A percentile compares a stretch with the other conserved stretches of the same genome.
phyloP scores from a whole-genome alignment of 2,329 filamentous ascomycete genomes.

The Didymella pomorum region DNA sequence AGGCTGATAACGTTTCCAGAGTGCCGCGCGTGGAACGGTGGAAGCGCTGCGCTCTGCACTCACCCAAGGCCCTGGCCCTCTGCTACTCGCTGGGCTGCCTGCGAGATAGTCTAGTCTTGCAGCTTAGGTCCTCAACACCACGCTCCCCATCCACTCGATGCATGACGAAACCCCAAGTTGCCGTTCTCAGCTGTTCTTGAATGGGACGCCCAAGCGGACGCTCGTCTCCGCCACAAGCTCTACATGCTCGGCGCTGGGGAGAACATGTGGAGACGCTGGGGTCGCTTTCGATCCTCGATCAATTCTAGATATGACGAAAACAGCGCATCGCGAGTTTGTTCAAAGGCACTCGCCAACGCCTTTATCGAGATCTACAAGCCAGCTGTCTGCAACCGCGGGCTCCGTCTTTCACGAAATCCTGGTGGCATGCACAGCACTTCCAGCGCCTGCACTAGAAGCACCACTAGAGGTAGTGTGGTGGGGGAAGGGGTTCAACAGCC shows the following conservation, averaged over 20 bases:
- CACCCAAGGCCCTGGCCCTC: constrained; percentile 2
- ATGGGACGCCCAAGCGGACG: not conserved
- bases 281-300: constrained; percentile 9
- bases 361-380: constrained; percentile 2
- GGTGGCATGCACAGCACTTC: constrained; percentile 4
- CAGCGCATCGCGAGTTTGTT: constrained; percentile 1
- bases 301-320: constrained; percentile 14
- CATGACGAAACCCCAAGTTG: constrained; percentile 24
- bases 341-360: constrained; percentile 5
- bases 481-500: constrained; percentile 21
- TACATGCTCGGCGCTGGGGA: constrained; percentile 14
- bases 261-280: constrained; percentile 25
- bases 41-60: constrained; percentile 2
- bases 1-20: constrained; percentile 20
- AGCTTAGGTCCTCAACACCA: constrained; percentile 41
- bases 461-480: constrained; percentile 17
- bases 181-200: constrained; percentile 11
- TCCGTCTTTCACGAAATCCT: not conserved
- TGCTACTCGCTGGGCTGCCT: constrained; percentile 23
- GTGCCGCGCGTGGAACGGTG: constrained; percentile 8
- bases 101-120: constrained; percentile 29
- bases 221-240: constrained; percentile 7
- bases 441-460: constrained; percentile 13
- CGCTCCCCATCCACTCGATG: constrained; percentile 11
- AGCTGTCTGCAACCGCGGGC: not conserved